Conservation (phyloP, 169 alveolate species). For the Neospora caninum region DNA sequence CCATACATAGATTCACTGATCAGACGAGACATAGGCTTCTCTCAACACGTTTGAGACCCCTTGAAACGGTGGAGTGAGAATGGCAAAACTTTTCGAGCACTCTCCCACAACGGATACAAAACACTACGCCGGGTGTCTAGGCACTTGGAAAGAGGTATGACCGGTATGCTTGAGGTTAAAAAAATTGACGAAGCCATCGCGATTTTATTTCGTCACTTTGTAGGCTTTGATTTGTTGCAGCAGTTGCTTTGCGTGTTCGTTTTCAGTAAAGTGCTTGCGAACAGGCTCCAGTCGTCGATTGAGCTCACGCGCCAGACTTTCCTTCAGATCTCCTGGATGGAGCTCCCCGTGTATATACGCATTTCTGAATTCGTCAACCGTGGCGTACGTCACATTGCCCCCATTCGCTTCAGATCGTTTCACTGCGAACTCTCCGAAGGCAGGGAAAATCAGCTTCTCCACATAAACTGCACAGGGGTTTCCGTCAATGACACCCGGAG, state of each 20-base stretch:
- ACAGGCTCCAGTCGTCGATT: conserved; percentile 96
- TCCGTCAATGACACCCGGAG: conserved; percentile 87
- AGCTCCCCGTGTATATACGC: conserved; percentile 90
- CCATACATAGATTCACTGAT: too few species aligned
- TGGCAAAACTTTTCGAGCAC: too few species aligned
- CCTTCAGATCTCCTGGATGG: conserved; percentile 96
- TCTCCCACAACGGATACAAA: too few species aligned
- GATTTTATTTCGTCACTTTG: conserved; percentile 61
- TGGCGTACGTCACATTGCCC: conserved; percentile 84
- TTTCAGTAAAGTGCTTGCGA: conserved; percentile 91
- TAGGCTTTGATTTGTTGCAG: conserved; percentile 85
- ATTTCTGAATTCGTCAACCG: conserved; percentile 88
- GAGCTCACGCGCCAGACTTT: conserved; percentile 87
- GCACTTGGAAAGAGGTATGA: too few species aligned
- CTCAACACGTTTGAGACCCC: too few species aligned
- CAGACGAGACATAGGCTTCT: too few species aligned
- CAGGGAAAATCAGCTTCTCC: conserved; percentile 87
- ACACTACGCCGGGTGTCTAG: too few species aligned
- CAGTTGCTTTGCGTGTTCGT: conserved; percentile 84
- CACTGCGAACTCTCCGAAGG: conserved; percentile 60
- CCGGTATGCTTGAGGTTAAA: too few species aligned
- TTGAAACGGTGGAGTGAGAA: too few species aligned
- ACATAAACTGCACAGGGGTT: conserved; percentile 96
- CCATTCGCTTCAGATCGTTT: conserved; percentile 49
- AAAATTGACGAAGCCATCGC: too few species aligned